Base-by-base conservation (phyloP, 352 stramenopile genomes). In the Saprolegnia parasitica region DNA sequence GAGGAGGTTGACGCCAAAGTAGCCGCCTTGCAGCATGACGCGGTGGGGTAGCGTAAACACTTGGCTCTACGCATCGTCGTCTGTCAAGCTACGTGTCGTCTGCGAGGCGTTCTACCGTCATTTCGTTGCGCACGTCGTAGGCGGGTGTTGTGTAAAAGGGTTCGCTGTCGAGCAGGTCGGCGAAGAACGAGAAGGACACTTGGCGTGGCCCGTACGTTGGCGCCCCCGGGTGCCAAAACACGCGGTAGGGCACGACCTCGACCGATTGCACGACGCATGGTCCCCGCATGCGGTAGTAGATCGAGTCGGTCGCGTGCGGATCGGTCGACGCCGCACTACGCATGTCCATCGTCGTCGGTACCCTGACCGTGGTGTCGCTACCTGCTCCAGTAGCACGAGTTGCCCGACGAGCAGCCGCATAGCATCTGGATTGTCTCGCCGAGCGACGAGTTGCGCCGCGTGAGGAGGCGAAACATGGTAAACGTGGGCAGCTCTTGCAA, bases 381-480 rank as follows among this genome's bases (percentile, higher is more conserved):
- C 84, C 73, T 89, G 84, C 84, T 92, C 83, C 83, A 93, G 71
- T 93, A 93, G 74, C 85, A 93, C 46, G 63, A 70, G 6, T 72
- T 71, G 50, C 84, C 76, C 62, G 71, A 80, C 0, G 81, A 81
- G 68, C 86, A 93, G 56, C 86, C 83, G 58, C 86, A 72, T 3
- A 72, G 55, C 65, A 72, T 65, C 24, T 72, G 81, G 21, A 89
- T 72, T 11, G 79, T 83, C 29, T 70, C 63, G 21, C 63, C 63
- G 18, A 70, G 63, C 23, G 63, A 70, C 13, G 63, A 60, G 26
- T 70, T 52, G 21, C 63, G 63, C 8, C 63, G 46, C 32, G 63
- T 62, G 40, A 70, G 63, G 13, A 70, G 39, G 9, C 63, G 63
- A 57, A 62, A 70, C 77, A 85, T 76, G 37, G 75, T 72, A 50